A percentile compares a stretch with the other conserved stretches of the same genome.
Evolutionary conservation across 176 grass and related monocot species (phyloP).

Genomic region (Olyra latifolia): DNA sequence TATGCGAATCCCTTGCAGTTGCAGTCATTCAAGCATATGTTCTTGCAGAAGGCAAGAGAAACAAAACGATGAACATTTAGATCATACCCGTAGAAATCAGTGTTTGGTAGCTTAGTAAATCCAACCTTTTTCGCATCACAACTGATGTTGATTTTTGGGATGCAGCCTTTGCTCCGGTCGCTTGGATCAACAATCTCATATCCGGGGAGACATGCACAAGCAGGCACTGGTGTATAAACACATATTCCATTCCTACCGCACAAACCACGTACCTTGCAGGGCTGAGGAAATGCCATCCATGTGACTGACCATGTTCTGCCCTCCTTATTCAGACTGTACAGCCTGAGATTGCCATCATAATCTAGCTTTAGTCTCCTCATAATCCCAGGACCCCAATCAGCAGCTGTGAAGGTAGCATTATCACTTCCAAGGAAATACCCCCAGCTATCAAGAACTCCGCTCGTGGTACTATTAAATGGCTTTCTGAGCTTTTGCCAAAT

Average conservation of each 20-base stretch:
- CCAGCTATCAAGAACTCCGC: slow-evolving; percentile 22
- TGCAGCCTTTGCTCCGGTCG: slow-evolving; percentile 58
- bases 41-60: slow-evolving; percentile 17
- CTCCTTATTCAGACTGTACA: slow-evolving; percentile 38
- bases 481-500: slow-evolving; percentile 37
- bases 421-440: slow-evolving; percentile 42
- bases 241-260: slow-evolving; percentile 72
- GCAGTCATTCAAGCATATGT: slow-evolving; percentile 37
- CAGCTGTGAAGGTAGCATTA: slow-evolving; percentile 26
- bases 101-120: slow-evolving; percentile 31
- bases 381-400: slow-evolving; percentile 38
- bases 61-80: background rate
- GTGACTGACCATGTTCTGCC: slow-evolving; percentile 40
- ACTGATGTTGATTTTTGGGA: slow-evolving; percentile 17
- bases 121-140: slow-evolving; percentile 16
- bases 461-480: slow-evolving; percentile 13
- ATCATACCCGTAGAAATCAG: slow-evolving; percentile 34
- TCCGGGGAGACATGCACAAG: slow-evolving; percentile 50
- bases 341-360: slow-evolving; percentile 52
- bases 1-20: slow-evolving; percentile 37
- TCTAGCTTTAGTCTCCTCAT: slow-evolving; percentile 46
- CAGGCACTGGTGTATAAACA: slow-evolving; percentile 31
- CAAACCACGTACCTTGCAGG: slow-evolving; percentile 35
- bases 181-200: slow-evolving; percentile 42
- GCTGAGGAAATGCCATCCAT: slow-evolving; percentile 53